Base-by-base conservation (phyloP, 2,329 filamentous ascomycete species). In the Colletotrichum phormii region DNA sequence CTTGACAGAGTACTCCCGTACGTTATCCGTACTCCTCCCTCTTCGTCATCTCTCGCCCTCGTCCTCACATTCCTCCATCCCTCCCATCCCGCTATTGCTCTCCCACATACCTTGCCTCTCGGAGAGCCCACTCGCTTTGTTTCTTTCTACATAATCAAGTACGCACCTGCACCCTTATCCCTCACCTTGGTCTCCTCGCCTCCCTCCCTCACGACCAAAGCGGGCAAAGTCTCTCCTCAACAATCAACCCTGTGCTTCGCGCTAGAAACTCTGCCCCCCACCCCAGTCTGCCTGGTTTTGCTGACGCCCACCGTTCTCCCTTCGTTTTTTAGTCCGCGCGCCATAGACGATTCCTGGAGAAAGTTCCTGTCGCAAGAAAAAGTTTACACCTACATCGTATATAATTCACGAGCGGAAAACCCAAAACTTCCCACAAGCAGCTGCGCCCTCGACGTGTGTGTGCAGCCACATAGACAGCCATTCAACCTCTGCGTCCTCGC, bases 331-430 rank as follows among this genome's bases (percentile, higher is more conserved):
- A 72, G 70, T 33, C 60, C 53, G 70, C 70, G 42, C 42, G 70
- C 70, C 60, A 70, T 72, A 72, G 60, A 72, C 33, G 53, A 72
- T 72, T 72, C 70, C 70, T 70, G 70, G 70, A 70, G 70, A 72
- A 72, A 51, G 59, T 64, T 61, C 58, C 61, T 70, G 66, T 70
- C 60, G 70, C 70, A 64, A 64, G 63, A 69, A 60, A 69, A 54
- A 64, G 65, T 72, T 72, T 51, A 70, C 66, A 64, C 66, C 26
- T 61, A 72, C 66, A 15, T 61, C 60, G 70, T 72, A 72, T 72
- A 72, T 72, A 72, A 72, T 70, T 61, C 46, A 70, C 66, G 15
- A 61, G 49, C 70, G 35, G 46, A 64, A 54, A 62, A 54, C 31
- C 70, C 42, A 63, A 54, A 57, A 13, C 35, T 18, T 26, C 53